Conservation (phyloP, 495 filamentous ascomycete species). For the Trichodelitschia bisporula region DNA sequence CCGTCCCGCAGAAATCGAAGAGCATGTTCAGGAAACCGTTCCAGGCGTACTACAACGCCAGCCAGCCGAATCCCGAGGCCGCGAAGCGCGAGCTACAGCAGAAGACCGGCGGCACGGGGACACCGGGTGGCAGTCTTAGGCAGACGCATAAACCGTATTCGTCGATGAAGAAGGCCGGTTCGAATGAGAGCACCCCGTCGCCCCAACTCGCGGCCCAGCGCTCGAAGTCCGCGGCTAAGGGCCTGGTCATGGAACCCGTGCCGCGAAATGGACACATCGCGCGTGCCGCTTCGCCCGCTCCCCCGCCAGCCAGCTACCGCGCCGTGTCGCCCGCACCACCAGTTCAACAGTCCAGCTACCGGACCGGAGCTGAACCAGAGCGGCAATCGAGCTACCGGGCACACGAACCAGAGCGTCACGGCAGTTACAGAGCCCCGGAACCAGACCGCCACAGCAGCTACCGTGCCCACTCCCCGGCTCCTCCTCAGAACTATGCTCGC, state of each 20-base stretch:
- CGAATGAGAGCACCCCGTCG: conserved; percentile 7
- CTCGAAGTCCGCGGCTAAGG: no score
- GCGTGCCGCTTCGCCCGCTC: conserved; percentile 7
- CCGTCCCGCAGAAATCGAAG: conserved; percentile 33
- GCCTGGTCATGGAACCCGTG: conserved; percentile 10
- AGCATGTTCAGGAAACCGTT: conserved; percentile 44
- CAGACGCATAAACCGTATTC: conserved; percentile 14
- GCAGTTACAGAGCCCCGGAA: no score
- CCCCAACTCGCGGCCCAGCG: conserved; percentile 5
- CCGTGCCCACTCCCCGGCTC: conserved; percentile 14
- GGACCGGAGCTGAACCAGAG: no score
- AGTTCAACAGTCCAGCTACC: conserved; percentile 7
- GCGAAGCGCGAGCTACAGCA: conserved; percentile 16
- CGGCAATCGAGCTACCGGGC: no score
- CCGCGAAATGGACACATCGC: conserved; percentile 7
- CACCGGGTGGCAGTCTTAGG: conserved; percentile 11
- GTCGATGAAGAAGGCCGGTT: conserved; percentile 19
- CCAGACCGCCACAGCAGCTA: no score
- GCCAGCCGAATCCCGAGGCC: conserved; percentile 12
- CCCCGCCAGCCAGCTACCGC: conserved; percentile 3
- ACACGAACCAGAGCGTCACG: no score
- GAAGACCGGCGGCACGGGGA: conserved; percentile 6
- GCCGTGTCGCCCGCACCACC: conserved; percentile 8
- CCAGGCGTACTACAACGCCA: conserved; percentile 29
- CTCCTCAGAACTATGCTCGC: conserved; percentile 9